Conservation (phyloP, 2,329 filamentous ascomycete genomes). For the Coniosporium tulheliwenetii region DNA sequence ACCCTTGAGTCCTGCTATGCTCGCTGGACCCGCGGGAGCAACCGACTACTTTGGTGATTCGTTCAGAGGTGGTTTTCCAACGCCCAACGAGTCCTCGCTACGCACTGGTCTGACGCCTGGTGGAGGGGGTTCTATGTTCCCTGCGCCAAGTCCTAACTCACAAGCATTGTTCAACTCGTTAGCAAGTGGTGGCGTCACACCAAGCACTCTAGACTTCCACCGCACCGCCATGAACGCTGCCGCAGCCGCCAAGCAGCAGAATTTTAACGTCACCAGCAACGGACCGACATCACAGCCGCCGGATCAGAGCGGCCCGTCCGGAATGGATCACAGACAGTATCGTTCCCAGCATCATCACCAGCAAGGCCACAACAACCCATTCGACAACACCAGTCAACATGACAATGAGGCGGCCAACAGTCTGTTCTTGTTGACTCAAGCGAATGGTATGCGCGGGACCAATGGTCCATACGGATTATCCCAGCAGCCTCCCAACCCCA, state of each 20-base stretch:
- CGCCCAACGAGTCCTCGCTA: conserved; percentile 89
- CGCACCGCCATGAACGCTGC: conserved; percentile 75
- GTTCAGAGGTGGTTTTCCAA: conserved; percentile 75
- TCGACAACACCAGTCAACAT: conserved; percentile 49
- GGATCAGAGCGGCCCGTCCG: conserved; percentile 18
- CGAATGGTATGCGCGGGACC: conserved; percentile 42
- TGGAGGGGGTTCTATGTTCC: conserved; percentile 94
- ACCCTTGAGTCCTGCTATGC: conserved; percentile 91
- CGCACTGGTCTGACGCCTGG: conserved; percentile 86
- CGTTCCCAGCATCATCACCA: conserved; percentile 13
- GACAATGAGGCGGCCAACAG: conserved; percentile 95
- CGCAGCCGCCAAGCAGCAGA: conserved; percentile 32
- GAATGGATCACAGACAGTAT: conserved; percentile 6
- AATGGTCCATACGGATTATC: conserved; percentile 36
- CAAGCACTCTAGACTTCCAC: conserved; percentile 85
- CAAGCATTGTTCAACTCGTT: conserved; percentile 68
- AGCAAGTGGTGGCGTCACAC: conserved; percentile 70
- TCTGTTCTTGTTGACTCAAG: conserved; percentile 75
- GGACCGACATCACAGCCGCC: conserved; percentile 27
- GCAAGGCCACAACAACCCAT: conserved; percentile 41
- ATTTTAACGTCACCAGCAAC: conserved; percentile 23
- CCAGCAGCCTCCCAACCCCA: conserved; percentile 14
- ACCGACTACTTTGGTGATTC: conserved; percentile 81
- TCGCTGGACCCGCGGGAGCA: conserved; percentile 57
- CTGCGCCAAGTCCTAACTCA: conserved; percentile 73